Percentiles rank a stretch among this genome's conserved stretches.
Conservation (phyloP, 495 filamentous ascomycete species). For the Parathielavia hyrcaniae region DNA sequence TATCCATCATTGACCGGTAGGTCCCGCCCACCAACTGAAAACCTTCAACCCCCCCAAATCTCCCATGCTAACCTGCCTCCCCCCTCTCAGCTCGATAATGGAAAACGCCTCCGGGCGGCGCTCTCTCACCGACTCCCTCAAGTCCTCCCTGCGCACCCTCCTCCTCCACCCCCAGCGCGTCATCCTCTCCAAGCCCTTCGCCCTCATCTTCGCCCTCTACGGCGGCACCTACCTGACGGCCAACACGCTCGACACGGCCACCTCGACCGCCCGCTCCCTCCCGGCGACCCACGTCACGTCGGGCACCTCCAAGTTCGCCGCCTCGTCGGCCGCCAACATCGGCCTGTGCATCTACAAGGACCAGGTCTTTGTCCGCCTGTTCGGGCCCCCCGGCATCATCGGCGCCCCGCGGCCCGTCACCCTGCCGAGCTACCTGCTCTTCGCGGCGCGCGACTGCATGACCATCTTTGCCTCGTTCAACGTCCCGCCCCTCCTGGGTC, state of each 20-base stretch:
- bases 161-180: constrained; percentile 61
- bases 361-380: constrained; percentile 74
- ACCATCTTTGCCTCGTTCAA: constrained; percentile 96
- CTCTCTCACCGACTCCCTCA: constrained; percentile 63
- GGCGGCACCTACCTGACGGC: constrained; percentile 86
- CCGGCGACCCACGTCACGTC: constrained; percentile 56
- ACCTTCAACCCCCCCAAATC: background rate
- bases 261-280: constrained; percentile 55
- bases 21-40: constrained; percentile 14
- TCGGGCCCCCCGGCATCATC: constrained; percentile 53
- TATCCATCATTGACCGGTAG: constrained; percentile 88
- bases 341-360: constrained; percentile 91
- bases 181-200: constrained; percentile 74
- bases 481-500: constrained; percentile 71
- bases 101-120: constrained; percentile 84
- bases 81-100: constrained; percentile 69
- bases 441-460: constrained; percentile 76
- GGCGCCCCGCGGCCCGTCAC: constrained; percentile 52
- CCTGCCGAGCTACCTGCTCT: constrained; percentile 64
- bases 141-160: constrained; percentile 55
- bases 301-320: constrained; percentile 74
- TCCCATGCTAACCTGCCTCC: background rate
- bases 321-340: constrained; percentile 80
- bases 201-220: constrained; percentile 83
- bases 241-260: constrained; percentile 77